phyloP scores from a whole-genome alignment of 2,329 filamentous ascomycete species.

The Pezicula radicicola region DNA sequence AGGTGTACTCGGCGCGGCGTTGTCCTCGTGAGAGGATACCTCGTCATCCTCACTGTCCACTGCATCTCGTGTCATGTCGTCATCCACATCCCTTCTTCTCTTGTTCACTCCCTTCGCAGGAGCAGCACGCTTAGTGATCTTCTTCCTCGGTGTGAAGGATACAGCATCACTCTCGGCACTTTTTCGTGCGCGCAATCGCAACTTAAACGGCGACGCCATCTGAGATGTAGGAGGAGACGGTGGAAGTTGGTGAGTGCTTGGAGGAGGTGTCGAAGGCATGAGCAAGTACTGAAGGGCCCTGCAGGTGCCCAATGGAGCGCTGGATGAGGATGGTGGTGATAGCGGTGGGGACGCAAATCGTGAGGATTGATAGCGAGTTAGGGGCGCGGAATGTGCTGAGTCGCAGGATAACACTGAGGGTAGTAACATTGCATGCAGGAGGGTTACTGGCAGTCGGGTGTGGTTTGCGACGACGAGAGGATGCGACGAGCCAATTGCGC shows the following conservation, averaged over 20 bases:
- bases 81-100: conserved; percentile 42
- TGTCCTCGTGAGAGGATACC: conserved; percentile 20
- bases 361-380: conserved; percentile 33
- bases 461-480: too few species aligned
- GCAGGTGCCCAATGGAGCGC: conserved; percentile 52
- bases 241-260: conserved; percentile 40
- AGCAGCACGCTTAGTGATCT: conserved; percentile 48
- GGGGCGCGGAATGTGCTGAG: conserved; percentile 35
- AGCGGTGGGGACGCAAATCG: conserved; percentile 56
- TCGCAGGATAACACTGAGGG: conserved; percentile 59
- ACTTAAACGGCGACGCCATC: conserved; percentile 41
- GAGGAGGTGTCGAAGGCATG: conserved; percentile 35
- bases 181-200: conserved; percentile 50
- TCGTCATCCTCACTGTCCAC: conserved; percentile 28
- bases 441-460: neutral
- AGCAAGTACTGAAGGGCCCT: conserved; percentile 60
- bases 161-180: conserved; percentile 19
- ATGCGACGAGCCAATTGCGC: too few species aligned
- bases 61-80: conserved; percentile 44
- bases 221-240: conserved; percentile 47
- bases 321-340: conserved; percentile 46
- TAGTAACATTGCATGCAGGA: conserved; percentile 46
- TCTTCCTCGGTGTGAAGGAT: conserved; percentile 26
- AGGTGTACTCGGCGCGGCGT: conserved; percentile 42
- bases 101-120: conserved; percentile 47